Evolutionary conservation across 2,329 filamentous ascomycete genomes (phyloP).

Genomic region (Diaporthe longicolla): DNA sequence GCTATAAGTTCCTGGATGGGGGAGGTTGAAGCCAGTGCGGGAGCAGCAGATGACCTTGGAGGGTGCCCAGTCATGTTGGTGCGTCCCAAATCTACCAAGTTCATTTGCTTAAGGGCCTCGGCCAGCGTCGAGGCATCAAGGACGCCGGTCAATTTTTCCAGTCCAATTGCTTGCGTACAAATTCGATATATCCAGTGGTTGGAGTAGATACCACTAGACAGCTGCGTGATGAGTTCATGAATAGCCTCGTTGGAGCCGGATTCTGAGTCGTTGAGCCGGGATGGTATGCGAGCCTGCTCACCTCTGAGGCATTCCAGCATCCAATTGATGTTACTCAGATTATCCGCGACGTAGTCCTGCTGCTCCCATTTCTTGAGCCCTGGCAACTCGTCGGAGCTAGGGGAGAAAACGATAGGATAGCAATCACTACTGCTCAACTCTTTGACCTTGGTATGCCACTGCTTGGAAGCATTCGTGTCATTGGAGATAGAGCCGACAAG

Average conservation of each 20-base stretch:
- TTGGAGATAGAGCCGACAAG: conserved; percentile 82
- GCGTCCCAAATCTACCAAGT: conserved; percentile 33
- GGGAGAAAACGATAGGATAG: conserved; percentile 44
- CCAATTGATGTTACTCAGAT: conserved; percentile 61
- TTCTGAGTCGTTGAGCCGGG: conserved; percentile 9
- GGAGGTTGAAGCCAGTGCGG: conserved; percentile 53
- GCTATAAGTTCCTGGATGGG: conserved; percentile 36
- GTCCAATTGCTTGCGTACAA: conserved; percentile 48
- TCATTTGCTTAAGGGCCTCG: conserved; percentile 48
- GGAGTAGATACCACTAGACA: conserved; percentile 48
- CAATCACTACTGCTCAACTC: conserved; percentile 52
- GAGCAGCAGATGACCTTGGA: conserved; percentile 49
- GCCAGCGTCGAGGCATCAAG: conserved; percentile 42
- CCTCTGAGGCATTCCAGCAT: conserved; percentile 60
- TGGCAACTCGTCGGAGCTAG: conserved; percentile 25
- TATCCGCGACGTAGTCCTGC: conserved; percentile 60
- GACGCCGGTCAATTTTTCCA: conserved; percentile 35
- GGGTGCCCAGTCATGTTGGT: conserved; percentile 3
- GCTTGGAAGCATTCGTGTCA: conserved; percentile 59
- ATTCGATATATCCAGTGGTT: conserved; percentile 53
- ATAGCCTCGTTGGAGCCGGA: conserved; percentile 33
- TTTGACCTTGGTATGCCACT: conserved; percentile 49
- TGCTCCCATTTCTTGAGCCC: conserved; percentile 44
- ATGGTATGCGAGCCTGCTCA: conserved; percentile 41
- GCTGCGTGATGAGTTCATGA: conserved; percentile 14